A percentile compares a stretch with the other conserved stretches of the same genome.
These are phyloP conservation scores for Ophiostoma populinum DNA, from an alignment of 2,329 filamentous ascomycete species.

Conservation along the genomic window DNA sequence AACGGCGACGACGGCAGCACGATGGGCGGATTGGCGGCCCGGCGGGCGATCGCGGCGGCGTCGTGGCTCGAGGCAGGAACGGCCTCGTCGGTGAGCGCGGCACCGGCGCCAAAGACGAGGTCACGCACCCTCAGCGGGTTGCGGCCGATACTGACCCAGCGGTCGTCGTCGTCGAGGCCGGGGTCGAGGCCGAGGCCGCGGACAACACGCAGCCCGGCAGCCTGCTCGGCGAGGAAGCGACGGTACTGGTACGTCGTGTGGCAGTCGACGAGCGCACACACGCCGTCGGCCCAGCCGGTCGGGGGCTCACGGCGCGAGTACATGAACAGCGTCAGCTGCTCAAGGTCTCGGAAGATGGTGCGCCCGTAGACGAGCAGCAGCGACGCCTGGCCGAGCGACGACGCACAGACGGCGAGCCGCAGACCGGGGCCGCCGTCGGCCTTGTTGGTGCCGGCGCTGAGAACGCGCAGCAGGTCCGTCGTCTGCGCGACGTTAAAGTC, in stretches of 20 bases:
- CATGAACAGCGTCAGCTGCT: constrained; percentile 8
- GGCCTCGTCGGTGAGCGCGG: background rate
- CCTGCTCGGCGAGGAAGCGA: constrained; percentile 7
- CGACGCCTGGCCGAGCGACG: constrained; percentile 4
- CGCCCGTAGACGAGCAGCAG: constrained; percentile 7
- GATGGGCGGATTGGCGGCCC: background rate
- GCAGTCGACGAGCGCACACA: constrained; percentile 8
- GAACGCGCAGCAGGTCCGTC: constrained; percentile 4
- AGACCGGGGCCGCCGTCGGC: too few species aligned
- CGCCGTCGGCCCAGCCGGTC: constrained; percentile 4
- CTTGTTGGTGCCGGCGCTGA: background rate
- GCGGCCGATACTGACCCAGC: constrained; percentile 7
- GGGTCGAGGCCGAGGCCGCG: background rate
- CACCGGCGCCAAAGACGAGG: constrained; percentile 6
- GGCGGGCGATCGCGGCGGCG: background rate
- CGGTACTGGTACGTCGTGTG: constrained; percentile 6
- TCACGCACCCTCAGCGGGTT: constrained; percentile 6
- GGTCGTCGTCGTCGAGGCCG: background rate
- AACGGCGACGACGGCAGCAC: background rate
- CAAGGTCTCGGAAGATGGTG: constrained; percentile 7
- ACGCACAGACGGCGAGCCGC: constrained; percentile 5
- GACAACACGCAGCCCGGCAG: constrained; percentile 3
- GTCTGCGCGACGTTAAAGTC: constrained; percentile 12
- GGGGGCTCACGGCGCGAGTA: constrained; percentile 6
- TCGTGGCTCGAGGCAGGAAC: background rate